Base-by-base conservation (phyloP, 176 grass and related monocot species). In the Avena eriantha region DNA sequence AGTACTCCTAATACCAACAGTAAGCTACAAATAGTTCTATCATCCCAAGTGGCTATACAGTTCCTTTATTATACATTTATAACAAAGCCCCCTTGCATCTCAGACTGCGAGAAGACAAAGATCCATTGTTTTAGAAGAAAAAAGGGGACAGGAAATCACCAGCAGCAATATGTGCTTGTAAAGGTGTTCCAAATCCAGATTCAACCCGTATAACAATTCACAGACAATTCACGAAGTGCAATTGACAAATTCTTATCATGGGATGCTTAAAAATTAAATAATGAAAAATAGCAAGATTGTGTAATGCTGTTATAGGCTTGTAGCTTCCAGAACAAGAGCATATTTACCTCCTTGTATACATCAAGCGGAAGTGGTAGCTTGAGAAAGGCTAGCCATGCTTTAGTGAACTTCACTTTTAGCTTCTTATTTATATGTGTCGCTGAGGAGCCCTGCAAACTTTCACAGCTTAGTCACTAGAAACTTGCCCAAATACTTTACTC, bases 341-440 rank as follows among this genome's bases (percentile, higher is more conserved):
- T 66, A 51, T 64, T 82, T 95, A 98, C 96, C 96, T 98, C 92
- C 86, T 98, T 98, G 80, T 98, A 98, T 22, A 98, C 90, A 92
- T 96, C 93, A 79, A 95, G 83, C 26, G 93, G 88, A 82, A 98
- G 93, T 56, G 92, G 90, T 88, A 94, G 80, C 88, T 92, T 98
- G 34, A 98, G 96, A 85, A 98, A 95, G 36, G 93, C 88, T 31
- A 98, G 61, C 96, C 96, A 98, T 72, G 92, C 90, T 89, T 94
- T 95, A 23, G 86, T 94, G 78, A 98, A 96, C 88, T 88, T 98
- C 73, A 88, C 80, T 88, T 91, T 95, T 18, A 96, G 46, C 43
- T 90, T 95, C 92, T 90, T 98, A 73, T 84, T 86, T 34, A 94
- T 88, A 36, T 66, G 58, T 56, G 61, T 90, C 59, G 83, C 66